phyloP scores from a whole-genome alignment of 345 rosid species.

The Euphorbia peplus region DNA sequence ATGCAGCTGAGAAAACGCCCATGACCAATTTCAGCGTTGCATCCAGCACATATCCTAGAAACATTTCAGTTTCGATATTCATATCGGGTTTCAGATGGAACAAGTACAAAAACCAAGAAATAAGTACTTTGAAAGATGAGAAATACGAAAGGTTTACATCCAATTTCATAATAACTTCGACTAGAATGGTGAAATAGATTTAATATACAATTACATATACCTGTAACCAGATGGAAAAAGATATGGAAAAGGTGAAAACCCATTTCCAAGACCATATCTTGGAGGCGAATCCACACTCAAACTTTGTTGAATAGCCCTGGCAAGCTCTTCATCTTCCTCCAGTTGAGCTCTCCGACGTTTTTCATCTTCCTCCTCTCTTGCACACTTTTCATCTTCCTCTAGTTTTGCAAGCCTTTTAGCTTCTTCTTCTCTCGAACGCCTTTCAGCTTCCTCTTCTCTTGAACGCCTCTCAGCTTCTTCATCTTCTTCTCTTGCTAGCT shows the following conservation, averaged over 20 bases:
- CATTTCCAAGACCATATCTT: slow-evolving; percentile 38
- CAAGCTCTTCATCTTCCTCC: slow-evolving; percentile 88
- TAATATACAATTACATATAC: slow-evolving; percentile 33
- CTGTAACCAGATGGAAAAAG: slow-evolving; percentile 55
- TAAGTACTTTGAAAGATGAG: background rate
- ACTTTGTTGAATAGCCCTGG: slow-evolving; percentile 90
- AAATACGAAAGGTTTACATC: background rate
- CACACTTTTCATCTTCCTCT: slow-evolving; percentile 35
- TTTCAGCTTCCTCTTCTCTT: slow-evolving; percentile 39
- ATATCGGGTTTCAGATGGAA: slow-evolving; percentile 14
- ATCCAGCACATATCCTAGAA: slow-evolving; percentile 87
- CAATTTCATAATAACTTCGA: background rate
- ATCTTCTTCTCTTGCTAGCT: slow-evolving; percentile 22
- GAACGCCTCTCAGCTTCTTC: slow-evolving; percentile 38
- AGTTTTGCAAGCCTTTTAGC: slow-evolving; percentile 25
- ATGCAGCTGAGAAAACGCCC: slow-evolving; percentile 79
- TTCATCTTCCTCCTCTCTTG: slow-evolving; percentile 49
- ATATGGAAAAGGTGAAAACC: slow-evolving; percentile 53
- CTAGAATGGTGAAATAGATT: background rate
- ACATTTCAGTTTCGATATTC: slow-evolving; percentile 19
- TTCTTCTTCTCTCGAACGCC: slow-evolving; percentile 27
- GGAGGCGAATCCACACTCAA: slow-evolving; percentile 57
- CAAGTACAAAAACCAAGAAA: background rate
- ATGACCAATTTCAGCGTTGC: slow-evolving; percentile 81
- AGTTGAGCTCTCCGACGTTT: slow-evolving; percentile 44